Conservation (phyloP, 495 filamentous ascomycete genomes). For the Hyphodiscus hymeniophilus region DNA sequence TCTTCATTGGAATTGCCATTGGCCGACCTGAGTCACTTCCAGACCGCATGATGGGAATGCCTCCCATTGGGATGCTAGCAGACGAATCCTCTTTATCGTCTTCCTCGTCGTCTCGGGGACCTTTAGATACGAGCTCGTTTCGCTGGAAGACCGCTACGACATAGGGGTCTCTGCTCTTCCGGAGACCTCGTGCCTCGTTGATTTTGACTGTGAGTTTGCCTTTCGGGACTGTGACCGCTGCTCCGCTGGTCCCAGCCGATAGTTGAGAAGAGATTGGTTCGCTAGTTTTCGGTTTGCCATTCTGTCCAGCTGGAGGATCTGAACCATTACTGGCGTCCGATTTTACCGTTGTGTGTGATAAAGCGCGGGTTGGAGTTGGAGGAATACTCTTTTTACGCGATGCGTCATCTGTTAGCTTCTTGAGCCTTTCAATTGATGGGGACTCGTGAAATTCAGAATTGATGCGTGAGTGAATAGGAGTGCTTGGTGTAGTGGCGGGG, state of each 20-base stretch:
- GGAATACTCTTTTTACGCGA: slow-evolving; percentile 76
- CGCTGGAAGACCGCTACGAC: slow-evolving; percentile 95
- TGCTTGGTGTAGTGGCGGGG: slow-evolving; percentile 45
- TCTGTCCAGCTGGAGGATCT: slow-evolving; percentile 22
- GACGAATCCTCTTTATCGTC: slow-evolving; percentile 41
- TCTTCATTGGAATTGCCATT: slow-evolving; percentile 94
- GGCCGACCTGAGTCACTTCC: slow-evolving; percentile 70
- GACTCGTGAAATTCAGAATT: slow-evolving; percentile 41
- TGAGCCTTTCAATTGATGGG: slow-evolving; percentile 55
- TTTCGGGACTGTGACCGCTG: slow-evolving; percentile 66
- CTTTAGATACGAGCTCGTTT: slow-evolving; percentile 89
- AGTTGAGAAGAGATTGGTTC: slow-evolving; percentile 27
- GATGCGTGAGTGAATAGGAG: slow-evolving; percentile 36
- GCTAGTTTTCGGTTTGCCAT: slow-evolving; percentile 27
- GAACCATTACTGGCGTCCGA: slow-evolving; percentile 31
- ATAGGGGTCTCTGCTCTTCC: slow-evolving; percentile 80
- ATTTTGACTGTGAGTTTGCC: slow-evolving; percentile 89
- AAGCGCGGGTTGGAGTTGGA: slow-evolving; percentile 75
- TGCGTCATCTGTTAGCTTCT: slow-evolving; percentile 81
- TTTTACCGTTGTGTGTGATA: slow-evolving; percentile 52
- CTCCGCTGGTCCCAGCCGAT: slow-evolving; percentile 27
- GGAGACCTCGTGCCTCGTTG: slow-evolving; percentile 69
- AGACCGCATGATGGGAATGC: slow-evolving; percentile 54
- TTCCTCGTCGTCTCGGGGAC: slow-evolving; percentile 50
- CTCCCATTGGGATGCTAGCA: slow-evolving; percentile 35